phyloP scores from a whole-genome alignment of 2,329 filamentous ascomycete genomes.

The Mariannaea sp. region DNA sequence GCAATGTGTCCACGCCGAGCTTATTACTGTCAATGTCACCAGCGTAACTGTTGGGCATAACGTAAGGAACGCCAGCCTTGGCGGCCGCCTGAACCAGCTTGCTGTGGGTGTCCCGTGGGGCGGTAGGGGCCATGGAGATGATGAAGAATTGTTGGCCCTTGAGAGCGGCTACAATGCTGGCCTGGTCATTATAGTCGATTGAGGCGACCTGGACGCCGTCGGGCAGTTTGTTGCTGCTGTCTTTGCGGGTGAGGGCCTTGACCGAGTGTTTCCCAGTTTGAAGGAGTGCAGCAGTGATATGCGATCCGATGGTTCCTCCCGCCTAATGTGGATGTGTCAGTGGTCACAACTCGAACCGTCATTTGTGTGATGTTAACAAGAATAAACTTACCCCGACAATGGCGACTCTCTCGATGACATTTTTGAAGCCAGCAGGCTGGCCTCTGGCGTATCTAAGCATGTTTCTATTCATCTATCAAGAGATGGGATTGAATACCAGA shows the following conservation, averaged over 20 bases:
- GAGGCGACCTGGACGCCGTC: conserved; percentile 46
- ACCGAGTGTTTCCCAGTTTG: conserved; percentile 55
- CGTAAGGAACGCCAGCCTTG: conserved; percentile 54
- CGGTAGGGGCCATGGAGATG: conserved; percentile 52
- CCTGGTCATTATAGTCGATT: conserved; percentile 51
- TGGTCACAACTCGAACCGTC: too few species aligned
- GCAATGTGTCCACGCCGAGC: conserved; percentile 37
- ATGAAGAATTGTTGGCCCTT: conserved; percentile 58
- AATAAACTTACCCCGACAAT: conserved; percentile 49
- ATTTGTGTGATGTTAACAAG: neutral
- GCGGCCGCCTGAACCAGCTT: conserved; percentile 55
- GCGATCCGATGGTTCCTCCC: conserved; percentile 15
- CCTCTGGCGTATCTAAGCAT: conserved; percentile 32
- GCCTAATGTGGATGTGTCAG: conserved; percentile 12
- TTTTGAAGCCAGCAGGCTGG: conserved; percentile 35
- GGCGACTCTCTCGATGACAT: conserved; percentile 46
- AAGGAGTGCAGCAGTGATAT: conserved; percentile 50
- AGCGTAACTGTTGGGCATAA: conserved; percentile 56
- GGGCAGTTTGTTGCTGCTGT: conserved; percentile 49
- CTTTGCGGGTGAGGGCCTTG: conserved; percentile 56
- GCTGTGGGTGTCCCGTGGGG: conserved; percentile 48
- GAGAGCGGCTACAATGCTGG: conserved; percentile 53
- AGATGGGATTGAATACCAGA: neutral
- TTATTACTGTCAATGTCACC: conserved; percentile 38
- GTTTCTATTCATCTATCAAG: neutral